Conservation (phyloP, 441 rosid genomes). For the Dalechampia spathulata region DNA sequence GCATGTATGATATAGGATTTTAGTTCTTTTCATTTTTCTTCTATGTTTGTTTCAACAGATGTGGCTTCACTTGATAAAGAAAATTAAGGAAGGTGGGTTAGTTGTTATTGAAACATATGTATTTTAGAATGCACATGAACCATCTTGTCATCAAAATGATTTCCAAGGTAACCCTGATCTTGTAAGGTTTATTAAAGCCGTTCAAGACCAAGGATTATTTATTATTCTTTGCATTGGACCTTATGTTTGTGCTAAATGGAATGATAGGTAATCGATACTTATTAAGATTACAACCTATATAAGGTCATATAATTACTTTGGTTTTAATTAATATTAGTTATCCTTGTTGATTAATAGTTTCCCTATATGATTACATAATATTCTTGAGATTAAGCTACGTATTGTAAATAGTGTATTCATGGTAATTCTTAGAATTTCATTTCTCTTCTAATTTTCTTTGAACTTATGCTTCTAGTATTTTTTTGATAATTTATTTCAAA, state of each 20-base stretch:
- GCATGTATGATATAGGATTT: too few relatives aligned
- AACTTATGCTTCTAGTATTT: too few relatives aligned
- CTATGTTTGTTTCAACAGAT: too few relatives aligned
- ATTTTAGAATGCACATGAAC: conserved; percentile 83
- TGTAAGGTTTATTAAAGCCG: conserved; percentile 32
- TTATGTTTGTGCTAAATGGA: conserved; percentile 65
- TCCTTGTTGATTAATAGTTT: conserved; percentile 42
- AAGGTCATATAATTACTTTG: too few relatives aligned
- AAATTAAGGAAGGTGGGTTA: conserved; percentile 68
- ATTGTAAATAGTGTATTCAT: conserved; percentile 61
- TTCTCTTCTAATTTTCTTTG: too few relatives aligned
- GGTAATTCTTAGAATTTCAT: too few relatives aligned
- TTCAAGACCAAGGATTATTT: conserved; percentile 30
- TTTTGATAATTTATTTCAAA: too few relatives aligned
- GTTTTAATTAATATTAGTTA: background rate
- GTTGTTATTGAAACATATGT: conserved; percentile 75
- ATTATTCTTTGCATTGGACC: conserved; percentile 63
- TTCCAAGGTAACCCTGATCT: conserved; percentile 35
- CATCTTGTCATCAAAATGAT: conserved; percentile 43
- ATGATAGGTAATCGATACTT: conserved; percentile 45
- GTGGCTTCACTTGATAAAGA: conserved; percentile 68
- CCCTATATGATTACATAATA: conserved; percentile 75
- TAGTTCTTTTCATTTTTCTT: too few relatives aligned
- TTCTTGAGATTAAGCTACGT: conserved; percentile 64
- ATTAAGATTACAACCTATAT: too few relatives aligned